Evolutionary conservation across 306 rosid species (phyloP).

Genomic region (Amphicarpaea edgeworthii): DNA sequence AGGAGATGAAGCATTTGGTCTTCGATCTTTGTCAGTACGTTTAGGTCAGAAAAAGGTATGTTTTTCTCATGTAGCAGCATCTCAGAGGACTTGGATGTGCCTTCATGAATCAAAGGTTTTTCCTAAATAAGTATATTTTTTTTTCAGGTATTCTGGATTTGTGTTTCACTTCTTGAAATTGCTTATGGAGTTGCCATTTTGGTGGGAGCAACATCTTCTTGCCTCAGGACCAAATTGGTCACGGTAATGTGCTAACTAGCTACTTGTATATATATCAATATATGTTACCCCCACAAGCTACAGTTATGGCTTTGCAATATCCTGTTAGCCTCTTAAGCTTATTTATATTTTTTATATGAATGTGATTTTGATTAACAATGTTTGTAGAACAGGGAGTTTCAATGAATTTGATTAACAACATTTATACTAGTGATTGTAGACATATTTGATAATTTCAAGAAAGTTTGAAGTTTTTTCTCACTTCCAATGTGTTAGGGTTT

Average conservation of each 20-base stretch:
- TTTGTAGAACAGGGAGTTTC: too few relatives aligned
- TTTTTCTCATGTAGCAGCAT: background rate
- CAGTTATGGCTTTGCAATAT: too few relatives aligned
- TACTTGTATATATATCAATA: background rate
- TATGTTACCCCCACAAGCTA: too few relatives aligned
- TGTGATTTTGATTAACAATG: too few relatives aligned
- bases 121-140: background rate
- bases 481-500: slow-evolving; percentile 51
- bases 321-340: too few relatives aligned
- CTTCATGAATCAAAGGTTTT: background rate
- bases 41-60: background rate
- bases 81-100: background rate
- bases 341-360: too few relatives aligned
- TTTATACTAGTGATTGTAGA: background rate
- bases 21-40: background rate
- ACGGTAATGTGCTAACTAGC: background rate
- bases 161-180: background rate
- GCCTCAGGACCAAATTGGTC: background rate
- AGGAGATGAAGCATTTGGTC: background rate
- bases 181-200: background rate
- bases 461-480: slow-evolving; percentile 21
- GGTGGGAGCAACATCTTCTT: background rate
- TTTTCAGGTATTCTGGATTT: background rate
- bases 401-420: too few relatives aligned
- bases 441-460: slow-evolving; percentile 2